A percentile compares a stretch with the other conserved stretches of the same genome.
These are phyloP conservation scores for Aegilops umbellulata DNA, from an alignment of 176 grass and related monocot species.

Conservation along the genomic window DNA sequence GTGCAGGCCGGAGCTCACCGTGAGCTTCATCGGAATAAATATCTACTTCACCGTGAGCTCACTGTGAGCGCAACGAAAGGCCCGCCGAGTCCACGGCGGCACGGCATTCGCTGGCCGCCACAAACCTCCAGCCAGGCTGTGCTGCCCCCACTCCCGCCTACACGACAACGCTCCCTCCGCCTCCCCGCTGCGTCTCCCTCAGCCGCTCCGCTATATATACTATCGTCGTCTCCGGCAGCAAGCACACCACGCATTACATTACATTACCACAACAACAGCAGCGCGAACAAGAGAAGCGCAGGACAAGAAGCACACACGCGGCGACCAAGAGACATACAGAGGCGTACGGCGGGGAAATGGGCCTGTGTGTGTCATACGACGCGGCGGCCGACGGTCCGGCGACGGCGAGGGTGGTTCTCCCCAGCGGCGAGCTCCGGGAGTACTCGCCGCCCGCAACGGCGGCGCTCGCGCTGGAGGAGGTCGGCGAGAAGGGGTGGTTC, in stretches of 20 bases:
- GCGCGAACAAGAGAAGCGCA: background rate
- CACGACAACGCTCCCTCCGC: constrained; percentile 42
- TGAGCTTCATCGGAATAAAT: background rate
- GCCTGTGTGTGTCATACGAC: constrained; percentile 49
- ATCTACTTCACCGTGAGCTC: background rate
- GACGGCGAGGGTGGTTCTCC: constrained; percentile 57
- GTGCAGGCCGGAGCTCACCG: background rate
- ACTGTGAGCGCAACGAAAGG: background rate
- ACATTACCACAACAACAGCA: background rate
- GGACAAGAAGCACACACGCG: background rate
- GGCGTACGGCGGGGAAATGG: too few relatives aligned
- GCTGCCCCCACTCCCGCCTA: constrained; percentile 32
- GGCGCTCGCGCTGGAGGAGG: constrained; percentile 40
- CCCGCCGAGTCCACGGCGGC: constrained; percentile 6
- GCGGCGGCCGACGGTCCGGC: constrained; percentile 33
- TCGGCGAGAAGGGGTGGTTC: constrained; percentile 22
- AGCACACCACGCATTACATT: background rate
- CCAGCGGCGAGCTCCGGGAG: constrained; percentile 63
- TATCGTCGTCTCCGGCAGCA: constrained; percentile 31
- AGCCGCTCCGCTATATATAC: constrained; percentile 24
- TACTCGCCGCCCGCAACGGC: constrained; percentile 49
- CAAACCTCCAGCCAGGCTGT: constrained; percentile 49
- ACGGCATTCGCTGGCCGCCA: background rate
- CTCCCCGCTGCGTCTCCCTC: background rate
- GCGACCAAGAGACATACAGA: background rate